These are phyloP conservation scores for Erucastrum elatum DNA, from an alignment of 345 rosid species.

Conservation along the genomic window DNA sequence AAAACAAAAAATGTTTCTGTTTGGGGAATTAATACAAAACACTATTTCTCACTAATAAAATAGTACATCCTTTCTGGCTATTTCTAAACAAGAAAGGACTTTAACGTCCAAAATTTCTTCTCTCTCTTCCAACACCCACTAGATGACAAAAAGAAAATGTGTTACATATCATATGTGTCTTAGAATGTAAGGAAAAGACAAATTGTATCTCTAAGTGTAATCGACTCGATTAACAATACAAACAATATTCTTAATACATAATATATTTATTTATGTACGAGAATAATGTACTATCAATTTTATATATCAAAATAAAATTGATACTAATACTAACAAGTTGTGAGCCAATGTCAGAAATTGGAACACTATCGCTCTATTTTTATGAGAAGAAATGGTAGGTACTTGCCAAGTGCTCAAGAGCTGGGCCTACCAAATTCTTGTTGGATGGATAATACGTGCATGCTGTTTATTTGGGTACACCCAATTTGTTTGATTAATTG, in stretches of 20 bases:
- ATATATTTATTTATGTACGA: background rate
- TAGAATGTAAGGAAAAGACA: too few species aligned
- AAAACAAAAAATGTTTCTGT: too few species aligned
- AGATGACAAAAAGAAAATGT: too few species aligned
- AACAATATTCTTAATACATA: background rate
- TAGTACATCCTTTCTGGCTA: too few species aligned
- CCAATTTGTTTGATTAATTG: background rate
- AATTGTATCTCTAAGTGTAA: too few species aligned
- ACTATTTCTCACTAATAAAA: too few species aligned
- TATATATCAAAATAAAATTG: background rate
- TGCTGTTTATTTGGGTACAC: constrained; percentile 28
- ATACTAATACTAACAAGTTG: constrained; percentile 13
- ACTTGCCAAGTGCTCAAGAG: constrained; percentile 28
- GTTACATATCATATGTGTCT: too few species aligned
- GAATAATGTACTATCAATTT: constrained; percentile 8
- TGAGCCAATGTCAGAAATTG: constrained; percentile 10
- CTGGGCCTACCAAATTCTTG: constrained; percentile 31
- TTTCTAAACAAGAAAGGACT: too few species aligned
- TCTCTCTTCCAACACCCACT: too few species aligned
- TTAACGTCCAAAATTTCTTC: too few species aligned
- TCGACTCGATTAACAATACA: background rate
- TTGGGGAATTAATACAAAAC: too few species aligned
- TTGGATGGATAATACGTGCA: constrained; percentile 36
- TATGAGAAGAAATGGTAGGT: constrained; percentile 24
- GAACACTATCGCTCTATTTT: constrained; percentile 17